phyloP scores from a whole-genome alignment of 2,329 filamentous ascomycete species.

The Penicillium nordicum region DNA sequence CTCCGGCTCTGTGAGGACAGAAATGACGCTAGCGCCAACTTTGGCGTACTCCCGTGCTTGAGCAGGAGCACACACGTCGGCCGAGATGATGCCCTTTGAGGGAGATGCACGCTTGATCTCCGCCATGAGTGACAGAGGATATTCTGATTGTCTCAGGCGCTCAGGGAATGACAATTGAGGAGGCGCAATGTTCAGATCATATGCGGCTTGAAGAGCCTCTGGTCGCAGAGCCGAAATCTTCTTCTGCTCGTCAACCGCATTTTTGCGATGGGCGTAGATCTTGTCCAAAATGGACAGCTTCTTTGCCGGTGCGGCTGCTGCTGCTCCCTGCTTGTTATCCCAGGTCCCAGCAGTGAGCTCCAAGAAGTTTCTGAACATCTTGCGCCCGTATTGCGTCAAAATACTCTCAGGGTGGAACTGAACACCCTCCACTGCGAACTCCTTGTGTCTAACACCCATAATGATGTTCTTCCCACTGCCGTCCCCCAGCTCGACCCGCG shows the following conservation, averaged over 20 bases:
- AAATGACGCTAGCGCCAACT: slow-evolving; percentile 93
- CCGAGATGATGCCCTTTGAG: slow-evolving; percentile 90
- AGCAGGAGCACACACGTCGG: slow-evolving; percentile 79
- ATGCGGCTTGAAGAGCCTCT: slow-evolving; percentile 79
- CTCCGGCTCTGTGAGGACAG: slow-evolving; percentile 95
- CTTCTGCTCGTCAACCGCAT: slow-evolving; percentile 75
- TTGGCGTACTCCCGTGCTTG: slow-evolving; percentile 90
- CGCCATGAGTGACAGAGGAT: slow-evolving; percentile 88
- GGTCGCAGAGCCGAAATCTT: slow-evolving; percentile 78
- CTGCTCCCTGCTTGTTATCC: slow-evolving; percentile 65
- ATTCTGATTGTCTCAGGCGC: slow-evolving; percentile 75
- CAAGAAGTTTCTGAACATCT: slow-evolving; percentile 92
- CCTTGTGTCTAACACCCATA: slow-evolving; percentile 93
- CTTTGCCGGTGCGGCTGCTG: slow-evolving; percentile 45
- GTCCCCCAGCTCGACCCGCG: slow-evolving; percentile 74
- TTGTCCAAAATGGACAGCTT: slow-evolving; percentile 83
- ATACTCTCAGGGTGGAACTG: slow-evolving; percentile 99
- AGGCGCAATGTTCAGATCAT: slow-evolving; percentile 78
- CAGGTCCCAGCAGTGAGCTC: slow-evolving; percentile 85
- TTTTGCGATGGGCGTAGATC: slow-evolving; percentile 80
- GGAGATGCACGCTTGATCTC: slow-evolving; percentile 97
- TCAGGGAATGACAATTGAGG: slow-evolving; percentile 77
- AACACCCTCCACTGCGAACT: slow-evolving; percentile 87
- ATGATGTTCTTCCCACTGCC: slow-evolving; percentile 77
- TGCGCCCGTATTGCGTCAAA: slow-evolving; percentile 78